Evolutionary conservation across 306 rosid species (phyloP).

Genomic region (Lathyrus sativus): DNA sequence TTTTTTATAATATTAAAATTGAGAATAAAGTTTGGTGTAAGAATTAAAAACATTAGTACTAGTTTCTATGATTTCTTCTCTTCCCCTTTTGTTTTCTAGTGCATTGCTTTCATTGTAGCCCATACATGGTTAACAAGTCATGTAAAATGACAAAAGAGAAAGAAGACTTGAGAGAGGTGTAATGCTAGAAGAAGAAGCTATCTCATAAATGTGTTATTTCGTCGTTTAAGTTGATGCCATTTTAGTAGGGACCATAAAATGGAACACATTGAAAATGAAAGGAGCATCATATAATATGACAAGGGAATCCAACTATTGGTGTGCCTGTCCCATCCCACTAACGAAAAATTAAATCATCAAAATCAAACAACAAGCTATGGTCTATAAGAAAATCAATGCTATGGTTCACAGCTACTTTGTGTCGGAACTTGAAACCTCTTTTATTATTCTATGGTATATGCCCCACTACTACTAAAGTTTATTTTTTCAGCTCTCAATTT

Average conservation of each 20-base stretch:
- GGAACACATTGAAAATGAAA: slow-evolving; percentile 36
- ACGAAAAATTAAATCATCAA: slow-evolving; percentile 1
- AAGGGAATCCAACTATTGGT: slow-evolving; percentile 39
- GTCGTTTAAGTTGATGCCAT: slow-evolving; percentile 45
- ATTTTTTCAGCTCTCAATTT: not conserved
- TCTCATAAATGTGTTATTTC: slow-evolving; percentile 42
- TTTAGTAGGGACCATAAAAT: slow-evolving; percentile 32
- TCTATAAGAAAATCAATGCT: slow-evolving; percentile 28
- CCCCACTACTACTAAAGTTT: slow-evolving; percentile 30
- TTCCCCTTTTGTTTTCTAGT: slow-evolving; percentile 7
- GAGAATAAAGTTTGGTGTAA: not conserved
- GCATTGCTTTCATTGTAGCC: slow-evolving; percentile 30
- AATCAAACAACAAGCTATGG: slow-evolving; percentile 9
- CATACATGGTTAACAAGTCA: slow-evolving; percentile 25
- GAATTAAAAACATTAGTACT: not conserved
- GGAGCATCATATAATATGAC: slow-evolving; percentile 30
- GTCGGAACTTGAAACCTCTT: slow-evolving; percentile 31
- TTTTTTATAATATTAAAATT: too few relatives aligned
- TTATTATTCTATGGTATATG: slow-evolving; percentile 37
- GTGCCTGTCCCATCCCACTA: slow-evolving; percentile 39
- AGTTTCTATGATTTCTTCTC: not conserved
- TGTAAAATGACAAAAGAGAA: slow-evolving; percentile 34
- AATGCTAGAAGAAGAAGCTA: slow-evolving; percentile 10
- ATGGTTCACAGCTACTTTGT: slow-evolving; percentile 38
- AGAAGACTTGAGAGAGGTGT: slow-evolving; percentile 1